These are phyloP conservation scores for Nannochloropsis gaditana DNA, from an alignment of 108 stramenopile genomes.

Conservation along the genomic window DNA sequence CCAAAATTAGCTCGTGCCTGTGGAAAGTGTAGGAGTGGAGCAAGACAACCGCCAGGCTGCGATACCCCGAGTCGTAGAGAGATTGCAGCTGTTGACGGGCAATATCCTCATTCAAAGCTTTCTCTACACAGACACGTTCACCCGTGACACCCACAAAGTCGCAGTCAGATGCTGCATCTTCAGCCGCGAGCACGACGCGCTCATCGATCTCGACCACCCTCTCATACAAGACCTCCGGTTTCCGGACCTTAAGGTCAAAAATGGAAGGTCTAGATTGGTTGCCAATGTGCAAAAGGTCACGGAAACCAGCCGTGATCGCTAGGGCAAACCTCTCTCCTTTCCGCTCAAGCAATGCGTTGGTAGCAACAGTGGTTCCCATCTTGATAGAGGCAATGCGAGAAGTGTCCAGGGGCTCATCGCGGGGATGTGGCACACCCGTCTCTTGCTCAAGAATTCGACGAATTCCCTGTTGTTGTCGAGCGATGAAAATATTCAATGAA, in stretches of 20 bases:
- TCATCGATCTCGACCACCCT: conserved; percentile 88
- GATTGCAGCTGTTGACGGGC: conserved; percentile 63
- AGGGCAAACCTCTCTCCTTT: conserved; percentile 81
- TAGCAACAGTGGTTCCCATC: conserved; percentile 90
- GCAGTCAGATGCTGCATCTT: conserved; percentile 42
- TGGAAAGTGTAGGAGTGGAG: conserved; percentile 74
- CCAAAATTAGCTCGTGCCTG: conserved; percentile 75
- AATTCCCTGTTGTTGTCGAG: conserved; percentile 45
- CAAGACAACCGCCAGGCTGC: conserved; percentile 75
- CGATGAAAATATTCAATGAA: neutral
- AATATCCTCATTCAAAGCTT: conserved; percentile 60
- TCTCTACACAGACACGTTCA: conserved; percentile 60
- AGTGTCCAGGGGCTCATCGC: conserved; percentile 63
- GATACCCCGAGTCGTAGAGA: conserved; percentile 66
- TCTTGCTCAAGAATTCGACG: conserved; percentile 75
- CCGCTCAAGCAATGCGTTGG: conserved; percentile 92
- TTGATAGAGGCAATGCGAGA: conserved; percentile 77
- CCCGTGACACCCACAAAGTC: conserved; percentile 65
- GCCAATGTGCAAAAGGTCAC: conserved; percentile 83
- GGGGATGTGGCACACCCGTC: conserved; percentile 62
- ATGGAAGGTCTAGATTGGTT: conserved; percentile 87
- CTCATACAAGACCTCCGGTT: conserved; percentile 68
- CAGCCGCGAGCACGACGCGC: conserved; percentile 66
- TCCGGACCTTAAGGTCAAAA: conserved; percentile 53
- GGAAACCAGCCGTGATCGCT: conserved; percentile 70